These are phyloP conservation scores for Camellia japonica DNA, from an alignment of 148 eudicot species.

Conservation along the genomic window DNA sequence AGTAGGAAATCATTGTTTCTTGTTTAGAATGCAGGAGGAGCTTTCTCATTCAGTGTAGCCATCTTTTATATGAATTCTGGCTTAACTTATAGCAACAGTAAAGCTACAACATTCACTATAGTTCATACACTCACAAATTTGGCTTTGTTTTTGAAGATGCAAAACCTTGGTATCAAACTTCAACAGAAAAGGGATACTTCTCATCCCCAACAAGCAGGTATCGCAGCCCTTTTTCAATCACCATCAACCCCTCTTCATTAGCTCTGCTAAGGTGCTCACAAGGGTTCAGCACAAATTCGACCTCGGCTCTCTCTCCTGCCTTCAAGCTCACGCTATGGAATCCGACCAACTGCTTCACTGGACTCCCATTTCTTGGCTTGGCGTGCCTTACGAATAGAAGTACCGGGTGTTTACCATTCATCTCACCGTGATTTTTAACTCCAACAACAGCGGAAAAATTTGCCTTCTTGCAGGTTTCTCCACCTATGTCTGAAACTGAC, in stretches of 20 bases:
- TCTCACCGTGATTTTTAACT: slow-evolving; percentile 52
- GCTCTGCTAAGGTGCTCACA: slow-evolving; percentile 69
- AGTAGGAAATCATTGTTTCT: background rate
- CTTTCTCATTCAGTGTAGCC: no score
- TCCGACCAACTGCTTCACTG: slow-evolving; percentile 60
- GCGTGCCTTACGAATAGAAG: slow-evolving; percentile 46
- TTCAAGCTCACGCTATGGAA: slow-evolving; percentile 48
- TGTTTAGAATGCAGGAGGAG: no score
- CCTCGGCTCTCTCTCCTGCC: slow-evolving; percentile 37
- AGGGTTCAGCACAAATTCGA: slow-evolving; percentile 52
- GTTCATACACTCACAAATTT: background rate
- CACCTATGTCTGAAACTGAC: slow-evolving; percentile 36
- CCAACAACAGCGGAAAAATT: slow-evolving; percentile 45
- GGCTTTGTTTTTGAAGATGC: background rate
- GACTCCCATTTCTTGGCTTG: slow-evolving; percentile 31
- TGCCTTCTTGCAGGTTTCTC: slow-evolving; percentile 38
- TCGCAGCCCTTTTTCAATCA: slow-evolving; percentile 57
- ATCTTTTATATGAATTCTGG: no score
- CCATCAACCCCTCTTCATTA: slow-evolving; percentile 57
- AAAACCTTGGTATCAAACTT: slow-evolving; percentile 12
- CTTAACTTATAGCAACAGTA: no score
- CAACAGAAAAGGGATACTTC: slow-evolving; percentile 40
- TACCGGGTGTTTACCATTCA: slow-evolving; percentile 53
- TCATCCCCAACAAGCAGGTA: slow-evolving; percentile 51
- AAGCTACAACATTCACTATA: background rate